These are phyloP conservation scores for Pyrenophora graminea DNA, from an alignment of 2,329 filamentous ascomycete species.

Conservation along the genomic window DNA sequence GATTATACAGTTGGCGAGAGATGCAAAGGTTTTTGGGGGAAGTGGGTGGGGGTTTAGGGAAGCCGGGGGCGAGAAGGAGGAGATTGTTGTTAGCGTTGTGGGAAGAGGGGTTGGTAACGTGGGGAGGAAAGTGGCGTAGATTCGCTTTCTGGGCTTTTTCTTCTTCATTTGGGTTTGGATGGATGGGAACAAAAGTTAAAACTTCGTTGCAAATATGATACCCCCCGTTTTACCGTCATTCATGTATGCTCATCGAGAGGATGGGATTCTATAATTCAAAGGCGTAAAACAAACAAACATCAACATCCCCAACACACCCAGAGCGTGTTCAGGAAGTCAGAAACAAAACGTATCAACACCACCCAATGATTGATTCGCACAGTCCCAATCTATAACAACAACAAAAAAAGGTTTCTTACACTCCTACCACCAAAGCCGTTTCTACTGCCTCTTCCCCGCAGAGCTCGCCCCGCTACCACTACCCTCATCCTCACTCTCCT, in stretches of 20 bases:
- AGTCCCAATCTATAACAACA: not conserved
- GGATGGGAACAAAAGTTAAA: not conserved
- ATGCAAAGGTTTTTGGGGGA: slow-evolving; percentile 85
- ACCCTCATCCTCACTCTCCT: slow-evolving; percentile 32
- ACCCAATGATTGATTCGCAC: slow-evolving; percentile 19
- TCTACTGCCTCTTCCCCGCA: slow-evolving; percentile 33
- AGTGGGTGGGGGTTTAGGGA: slow-evolving; percentile 86
- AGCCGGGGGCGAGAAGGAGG: slow-evolving; percentile 56
- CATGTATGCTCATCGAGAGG: too few relatives aligned
- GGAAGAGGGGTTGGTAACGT: slow-evolving; percentile 93
- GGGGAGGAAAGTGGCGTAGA: slow-evolving; percentile 78
- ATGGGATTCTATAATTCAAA: too few relatives aligned
- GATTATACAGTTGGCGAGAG: slow-evolving; percentile 83
- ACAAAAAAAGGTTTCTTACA: too few relatives aligned
- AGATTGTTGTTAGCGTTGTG: slow-evolving; percentile 88
- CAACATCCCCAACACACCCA: not conserved
- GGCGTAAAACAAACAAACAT: not conserved
- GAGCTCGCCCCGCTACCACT: slow-evolving; percentile 28
- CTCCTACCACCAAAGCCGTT: not conserved
- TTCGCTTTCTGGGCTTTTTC: not conserved
- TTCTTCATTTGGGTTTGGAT: too few relatives aligned
- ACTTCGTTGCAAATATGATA: slow-evolving; percentile 20
- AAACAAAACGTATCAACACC: slow-evolving; percentile 12
- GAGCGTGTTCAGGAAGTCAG: too few relatives aligned
- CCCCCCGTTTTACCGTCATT: slow-evolving; percentile 10